Percentiles rank a stretch among this genome's conserved stretches.
Evolutionary conservation across 2,329 filamentous ascomycete species (phyloP).

Genomic region (Coniochaeta hoffmannii): DNA sequence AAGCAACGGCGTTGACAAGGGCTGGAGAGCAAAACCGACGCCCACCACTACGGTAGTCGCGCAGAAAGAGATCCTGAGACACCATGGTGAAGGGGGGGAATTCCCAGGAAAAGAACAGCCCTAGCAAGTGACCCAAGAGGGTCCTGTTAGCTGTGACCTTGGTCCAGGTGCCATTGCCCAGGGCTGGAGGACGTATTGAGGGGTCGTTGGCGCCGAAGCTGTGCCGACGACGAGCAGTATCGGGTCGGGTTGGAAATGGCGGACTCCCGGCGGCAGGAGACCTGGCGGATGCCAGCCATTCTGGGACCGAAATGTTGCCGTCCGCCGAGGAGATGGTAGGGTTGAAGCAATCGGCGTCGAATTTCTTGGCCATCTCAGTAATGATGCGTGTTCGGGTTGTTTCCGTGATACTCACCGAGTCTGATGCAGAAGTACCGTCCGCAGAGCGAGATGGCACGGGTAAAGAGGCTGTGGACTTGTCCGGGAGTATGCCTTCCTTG

Average conservation of each 20-base stretch:
- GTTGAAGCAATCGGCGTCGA: not conserved
- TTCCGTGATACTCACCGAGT: not conserved
- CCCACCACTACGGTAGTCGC: constrained; percentile 33
- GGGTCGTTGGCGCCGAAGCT: not conserved
- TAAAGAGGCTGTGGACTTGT: not conserved
- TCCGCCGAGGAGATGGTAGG: not conserved
- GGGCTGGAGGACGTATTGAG: not conserved
- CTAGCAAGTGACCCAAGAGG: not conserved
- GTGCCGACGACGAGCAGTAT: not conserved
- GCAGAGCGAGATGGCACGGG: not conserved
- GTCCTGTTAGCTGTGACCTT: not conserved
- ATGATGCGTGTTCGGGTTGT: not conserved
- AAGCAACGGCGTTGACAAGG: constrained; percentile 31
- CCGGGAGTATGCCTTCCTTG: not conserved
- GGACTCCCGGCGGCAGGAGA: not conserved
- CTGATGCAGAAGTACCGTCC: not conserved
- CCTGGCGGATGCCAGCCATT: not conserved
- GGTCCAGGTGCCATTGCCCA: not conserved
- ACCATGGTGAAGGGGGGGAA: constrained; percentile 44
- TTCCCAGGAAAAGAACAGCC: constrained; percentile 39
- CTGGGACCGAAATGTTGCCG: not conserved
- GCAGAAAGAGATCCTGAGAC: constrained; percentile 36
- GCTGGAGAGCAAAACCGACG: constrained; percentile 37
- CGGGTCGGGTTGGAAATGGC: not conserved
- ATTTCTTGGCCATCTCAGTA: not conserved